phyloP scores from a whole-genome alignment of 225 moss, liverwort and hornwort species.

The Sphagnum tenellum region DNA sequence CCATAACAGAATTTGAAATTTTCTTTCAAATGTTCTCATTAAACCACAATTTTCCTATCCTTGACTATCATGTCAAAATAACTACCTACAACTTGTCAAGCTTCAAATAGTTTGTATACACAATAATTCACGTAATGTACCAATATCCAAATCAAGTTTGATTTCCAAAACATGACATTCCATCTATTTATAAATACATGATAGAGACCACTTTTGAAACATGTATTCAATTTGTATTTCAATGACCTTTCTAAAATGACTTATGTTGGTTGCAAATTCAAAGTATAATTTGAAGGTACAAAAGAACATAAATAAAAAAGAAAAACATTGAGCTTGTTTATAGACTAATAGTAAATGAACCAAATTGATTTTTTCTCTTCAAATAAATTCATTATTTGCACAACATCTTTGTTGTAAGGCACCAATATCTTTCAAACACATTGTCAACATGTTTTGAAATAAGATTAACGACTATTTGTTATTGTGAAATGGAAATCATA shows the following conservation, averaged over 20 bases:
- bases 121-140: no score
- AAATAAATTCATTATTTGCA: neutral
- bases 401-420: neutral
- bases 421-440: conserved; percentile 1
- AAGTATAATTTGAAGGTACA: neutral
- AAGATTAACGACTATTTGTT: neutral
- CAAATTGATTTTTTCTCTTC: neutral
- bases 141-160: no score
- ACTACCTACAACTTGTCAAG: no score
- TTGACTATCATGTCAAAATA: no score
- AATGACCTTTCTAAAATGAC: conserved; percentile 5
- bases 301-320: conserved; percentile 2
- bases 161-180: no score
- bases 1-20: no score
- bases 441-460: neutral
- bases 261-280: conserved; percentile 1
- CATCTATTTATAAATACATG: neutral
- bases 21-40: no score
- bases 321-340: conserved; percentile 3
- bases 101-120: no score
- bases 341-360: neutral
- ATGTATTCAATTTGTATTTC: neutral
- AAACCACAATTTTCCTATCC: no score
- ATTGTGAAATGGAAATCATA: neutral
- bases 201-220: conserved; percentile 1